A percentile compares a stretch with the other conserved stretches of the same genome.
These are phyloP conservation scores for Lachnellula cervina DNA, from an alignment of 2,329 filamentous ascomycete genomes.

Conservation along the genomic window DNA sequence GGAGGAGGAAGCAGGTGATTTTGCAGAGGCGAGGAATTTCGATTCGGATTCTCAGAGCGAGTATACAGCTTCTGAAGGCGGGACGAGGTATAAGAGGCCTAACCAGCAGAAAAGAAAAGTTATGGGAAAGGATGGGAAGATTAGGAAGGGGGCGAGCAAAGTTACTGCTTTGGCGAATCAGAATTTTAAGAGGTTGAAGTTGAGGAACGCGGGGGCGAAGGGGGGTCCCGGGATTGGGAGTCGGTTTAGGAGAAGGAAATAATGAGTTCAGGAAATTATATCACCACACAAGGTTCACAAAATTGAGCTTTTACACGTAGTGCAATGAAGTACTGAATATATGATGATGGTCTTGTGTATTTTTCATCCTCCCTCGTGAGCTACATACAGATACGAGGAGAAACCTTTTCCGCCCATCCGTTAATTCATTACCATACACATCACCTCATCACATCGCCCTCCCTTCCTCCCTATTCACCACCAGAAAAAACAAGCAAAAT, in stretches of 20 bases:
- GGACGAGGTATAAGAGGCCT: conserved; percentile 30
- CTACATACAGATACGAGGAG: conserved; percentile 5
- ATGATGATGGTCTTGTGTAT: conserved; percentile 1
- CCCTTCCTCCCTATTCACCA: background rate
- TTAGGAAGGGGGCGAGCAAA: conserved; percentile 53
- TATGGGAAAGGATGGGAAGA: conserved; percentile 33
- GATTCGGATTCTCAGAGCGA: conserved; percentile 28
- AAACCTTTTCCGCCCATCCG: background rate
- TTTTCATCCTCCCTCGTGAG: conserved; percentile 5
- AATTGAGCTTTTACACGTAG: background rate
- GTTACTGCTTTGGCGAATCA: conserved; percentile 60
- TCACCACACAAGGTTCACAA: background rate
- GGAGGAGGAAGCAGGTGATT: conserved; percentile 5
- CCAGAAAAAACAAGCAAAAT: conserved; percentile 4
- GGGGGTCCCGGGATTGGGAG: conserved; percentile 54
- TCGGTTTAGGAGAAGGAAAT: conserved; percentile 50
- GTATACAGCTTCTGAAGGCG: conserved; percentile 33
- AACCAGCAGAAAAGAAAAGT: conserved; percentile 26
- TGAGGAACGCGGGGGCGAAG: conserved; percentile 58
- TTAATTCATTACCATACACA: conserved; percentile 6
- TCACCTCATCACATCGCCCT: conserved; percentile 7
- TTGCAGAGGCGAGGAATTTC: conserved; percentile 28
- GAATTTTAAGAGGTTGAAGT: conserved; percentile 63
- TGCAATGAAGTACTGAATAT: background rate
- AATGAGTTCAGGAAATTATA: background rate